These are phyloP conservation scores for Seiridium cupressi DNA, from an alignment of 2,329 filamentous ascomycete genomes.

Conservation along the genomic window DNA sequence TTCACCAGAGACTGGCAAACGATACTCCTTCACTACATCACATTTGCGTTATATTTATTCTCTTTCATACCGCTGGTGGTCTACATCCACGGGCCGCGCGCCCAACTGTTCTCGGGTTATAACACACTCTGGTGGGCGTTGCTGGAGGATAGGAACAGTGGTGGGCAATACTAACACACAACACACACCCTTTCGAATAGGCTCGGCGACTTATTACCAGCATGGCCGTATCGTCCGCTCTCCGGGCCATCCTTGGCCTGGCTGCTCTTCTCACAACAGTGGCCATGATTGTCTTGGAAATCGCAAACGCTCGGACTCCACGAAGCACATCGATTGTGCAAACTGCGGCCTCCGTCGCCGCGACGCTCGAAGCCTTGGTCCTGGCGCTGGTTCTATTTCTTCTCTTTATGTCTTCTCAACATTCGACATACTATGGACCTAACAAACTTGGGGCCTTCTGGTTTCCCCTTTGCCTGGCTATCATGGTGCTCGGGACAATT, in stretches of 20 bases:
- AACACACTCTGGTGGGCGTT: not conserved
- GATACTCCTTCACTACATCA: not conserved
- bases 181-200: not conserved
- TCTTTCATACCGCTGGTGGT: not conserved
- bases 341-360: slow-evolving; percentile 35
- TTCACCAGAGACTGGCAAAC: not conserved
- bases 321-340: slow-evolving; percentile 27
- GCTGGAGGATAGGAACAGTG: not conserved
- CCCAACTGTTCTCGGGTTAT: not conserved
- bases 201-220: not conserved
- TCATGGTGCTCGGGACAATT: slow-evolving; percentile 43
- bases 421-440: slow-evolving; percentile 15
- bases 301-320: slow-evolving; percentile 35
- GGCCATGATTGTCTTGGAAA: slow-evolving; percentile 36
- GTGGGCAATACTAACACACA: not conserved
- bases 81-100: not conserved
- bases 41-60: not conserved
- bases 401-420: slow-evolving; percentile 26
- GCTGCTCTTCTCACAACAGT: slow-evolving; percentile 36
- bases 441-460: slow-evolving; percentile 28
- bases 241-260: slow-evolving; percentile 35
- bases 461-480: slow-evolving; percentile 29
- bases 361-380: slow-evolving; percentile 33
- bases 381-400: slow-evolving; percentile 33
- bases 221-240: slow-evolving; percentile 33